A percentile compares a stretch with the other conserved stretches of the same genome.
These are phyloP conservation scores for Colletotrichum sidae DNA, from an alignment of 2,329 filamentous ascomycete genomes.

Conservation along the genomic window DNA sequence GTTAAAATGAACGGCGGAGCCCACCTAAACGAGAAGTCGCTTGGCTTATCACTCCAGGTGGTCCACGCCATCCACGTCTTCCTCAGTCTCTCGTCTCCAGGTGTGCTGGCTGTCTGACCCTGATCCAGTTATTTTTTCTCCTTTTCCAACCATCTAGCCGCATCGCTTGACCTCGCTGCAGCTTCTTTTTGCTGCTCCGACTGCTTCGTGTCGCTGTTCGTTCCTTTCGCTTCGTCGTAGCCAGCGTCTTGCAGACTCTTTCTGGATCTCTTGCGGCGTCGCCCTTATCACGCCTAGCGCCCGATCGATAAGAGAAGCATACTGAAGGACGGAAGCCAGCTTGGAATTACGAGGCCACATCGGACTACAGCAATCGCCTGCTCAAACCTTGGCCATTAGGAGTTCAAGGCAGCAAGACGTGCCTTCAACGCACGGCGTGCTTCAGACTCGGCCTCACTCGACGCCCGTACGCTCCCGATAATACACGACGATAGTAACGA, in stretches of 20 bases:
- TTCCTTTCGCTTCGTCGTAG: background rate
- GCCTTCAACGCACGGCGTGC: no score
- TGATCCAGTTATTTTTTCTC: background rate
- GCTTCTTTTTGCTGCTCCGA: background rate
- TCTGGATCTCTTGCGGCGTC: background rate
- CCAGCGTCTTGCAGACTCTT: background rate
- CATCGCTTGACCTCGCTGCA: background rate
- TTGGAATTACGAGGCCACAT: no score
- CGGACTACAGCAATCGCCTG: no score
- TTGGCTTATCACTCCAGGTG: no score
- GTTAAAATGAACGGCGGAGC: slow-evolving; percentile 36
- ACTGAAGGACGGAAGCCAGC: no score
- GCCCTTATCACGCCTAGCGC: no score
- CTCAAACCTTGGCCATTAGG: no score
- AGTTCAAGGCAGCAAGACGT: no score
- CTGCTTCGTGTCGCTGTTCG: background rate
- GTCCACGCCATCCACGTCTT: no score
- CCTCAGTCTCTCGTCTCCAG: no score
- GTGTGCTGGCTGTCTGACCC: background rate
- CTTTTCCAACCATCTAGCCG: slow-evolving; percentile 2
- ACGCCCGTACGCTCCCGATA: background rate
- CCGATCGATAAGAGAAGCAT: no score
- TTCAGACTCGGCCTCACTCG: no score
- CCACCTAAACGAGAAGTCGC: background rate
- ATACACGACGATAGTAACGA: background rate